Conservation (phyloP, 1,284 basidiomycete species). For the Ceratobasidium sp. region DNA sequence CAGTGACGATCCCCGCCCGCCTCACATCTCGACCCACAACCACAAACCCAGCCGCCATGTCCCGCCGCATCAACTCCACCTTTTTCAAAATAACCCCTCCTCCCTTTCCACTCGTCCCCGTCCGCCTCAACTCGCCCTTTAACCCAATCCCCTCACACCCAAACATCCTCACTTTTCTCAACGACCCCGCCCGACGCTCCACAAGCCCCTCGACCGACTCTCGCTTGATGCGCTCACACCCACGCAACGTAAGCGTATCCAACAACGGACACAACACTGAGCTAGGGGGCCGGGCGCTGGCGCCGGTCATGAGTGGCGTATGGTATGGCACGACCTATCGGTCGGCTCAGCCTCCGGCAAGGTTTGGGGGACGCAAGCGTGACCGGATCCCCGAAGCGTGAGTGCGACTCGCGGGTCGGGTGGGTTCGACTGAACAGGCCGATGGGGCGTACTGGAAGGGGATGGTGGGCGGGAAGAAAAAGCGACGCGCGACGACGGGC, state of each 20-base stretch:
- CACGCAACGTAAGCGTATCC: conserved; percentile 23
- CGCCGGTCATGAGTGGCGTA: no score
- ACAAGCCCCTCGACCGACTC: conserved; percentile 17
- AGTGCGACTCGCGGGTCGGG: no score
- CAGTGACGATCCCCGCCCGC: conserved; percentile 25
- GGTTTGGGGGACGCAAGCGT: no score
- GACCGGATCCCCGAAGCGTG: no score
- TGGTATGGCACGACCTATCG: no score
- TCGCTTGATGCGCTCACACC: conserved; percentile 23
- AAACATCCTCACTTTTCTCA: conserved; percentile 32
- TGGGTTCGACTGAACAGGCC: no score
- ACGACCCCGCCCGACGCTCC: conserved; percentile 22
- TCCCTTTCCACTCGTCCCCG: conserved; percentile 12
- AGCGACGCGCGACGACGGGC: no score
- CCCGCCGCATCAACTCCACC: not conserved
- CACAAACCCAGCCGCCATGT: conserved; percentile 36
- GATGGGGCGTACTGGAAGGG: no score
- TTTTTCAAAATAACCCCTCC: not conserved
- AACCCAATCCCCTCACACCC: conserved; percentile 32
- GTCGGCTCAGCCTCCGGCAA: no score
- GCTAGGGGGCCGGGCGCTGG: no score
- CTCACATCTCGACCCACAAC: conserved; percentile 14
- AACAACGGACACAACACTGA: no score
- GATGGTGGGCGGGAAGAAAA: no score
- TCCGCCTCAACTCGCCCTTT: conserved; percentile 27